phyloP scores from a whole-genome alignment of 2,329 filamentous ascomycete species.

The Colletotrichum melonis region DNA sequence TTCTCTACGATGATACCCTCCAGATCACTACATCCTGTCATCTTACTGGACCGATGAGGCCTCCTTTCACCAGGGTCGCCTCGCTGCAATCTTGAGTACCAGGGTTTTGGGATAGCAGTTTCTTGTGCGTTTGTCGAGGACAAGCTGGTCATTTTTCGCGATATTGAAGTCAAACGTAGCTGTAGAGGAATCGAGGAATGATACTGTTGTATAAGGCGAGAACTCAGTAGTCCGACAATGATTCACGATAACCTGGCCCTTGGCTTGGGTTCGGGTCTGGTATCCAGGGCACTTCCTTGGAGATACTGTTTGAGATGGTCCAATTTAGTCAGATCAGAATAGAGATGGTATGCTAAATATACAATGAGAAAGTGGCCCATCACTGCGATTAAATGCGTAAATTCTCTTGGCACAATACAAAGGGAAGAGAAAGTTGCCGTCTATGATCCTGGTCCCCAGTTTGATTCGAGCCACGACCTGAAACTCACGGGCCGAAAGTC shows the following conservation, averaged over 20 bases:
- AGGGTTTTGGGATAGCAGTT: background rate
- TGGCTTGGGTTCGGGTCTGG: background rate
- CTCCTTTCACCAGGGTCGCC: background rate
- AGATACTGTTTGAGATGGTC: background rate
- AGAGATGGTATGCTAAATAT: background rate
- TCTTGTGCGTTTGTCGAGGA: background rate
- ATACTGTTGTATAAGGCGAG: background rate
- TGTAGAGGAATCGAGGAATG: background rate
- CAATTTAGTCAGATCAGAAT: background rate
- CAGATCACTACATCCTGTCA: background rate
- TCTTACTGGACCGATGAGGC: background rate
- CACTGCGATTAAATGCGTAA: background rate
- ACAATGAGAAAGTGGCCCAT: background rate
- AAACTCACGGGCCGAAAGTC: constrained; percentile 62
- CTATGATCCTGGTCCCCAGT: constrained; percentile 51
- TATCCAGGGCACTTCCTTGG: background rate
- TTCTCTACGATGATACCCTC: background rate
- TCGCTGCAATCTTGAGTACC: background rate
- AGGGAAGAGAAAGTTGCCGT: background rate
- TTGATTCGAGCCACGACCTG: constrained; percentile 63
- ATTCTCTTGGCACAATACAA: background rate
- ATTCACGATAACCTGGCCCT: background rate
- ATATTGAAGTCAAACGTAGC: background rate
- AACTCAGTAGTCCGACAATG: background rate
- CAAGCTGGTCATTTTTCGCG: background rate